Evolutionary conservation across 148 eudicot genomes (phyloP).

Genomic region (Vaccinium vitisidaea): DNA sequence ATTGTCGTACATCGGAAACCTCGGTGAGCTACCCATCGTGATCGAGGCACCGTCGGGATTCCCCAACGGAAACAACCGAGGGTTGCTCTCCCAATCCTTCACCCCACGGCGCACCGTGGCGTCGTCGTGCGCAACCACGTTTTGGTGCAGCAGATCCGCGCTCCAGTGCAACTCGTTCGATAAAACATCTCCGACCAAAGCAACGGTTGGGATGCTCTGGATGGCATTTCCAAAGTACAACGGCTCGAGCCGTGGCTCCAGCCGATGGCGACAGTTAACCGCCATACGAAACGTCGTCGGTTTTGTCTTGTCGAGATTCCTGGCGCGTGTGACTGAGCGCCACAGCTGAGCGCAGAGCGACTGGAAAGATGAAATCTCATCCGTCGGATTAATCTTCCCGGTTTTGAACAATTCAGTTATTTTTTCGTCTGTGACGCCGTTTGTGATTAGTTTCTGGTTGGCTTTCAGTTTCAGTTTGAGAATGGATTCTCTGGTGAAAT

Average conservation of each 20-base stretch:
- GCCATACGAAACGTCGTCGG: conserved; percentile 58
- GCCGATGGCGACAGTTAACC: conserved; percentile 49
- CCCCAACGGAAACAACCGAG: conserved; percentile 52
- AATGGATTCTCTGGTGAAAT: conserved; percentile 50
- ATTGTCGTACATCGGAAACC: conserved; percentile 64
- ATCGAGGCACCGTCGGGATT: conserved; percentile 67
- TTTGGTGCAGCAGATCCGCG: conserved; percentile 43
- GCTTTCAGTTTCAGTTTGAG: conserved; percentile 47
- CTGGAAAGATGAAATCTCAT: conserved; percentile 64
- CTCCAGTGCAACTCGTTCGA: conserved; percentile 41
- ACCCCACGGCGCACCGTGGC: conserved; percentile 30
- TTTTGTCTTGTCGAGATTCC: conserved; percentile 31
- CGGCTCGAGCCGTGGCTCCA: conserved; percentile 52
- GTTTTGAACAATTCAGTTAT: conserved; percentile 16
- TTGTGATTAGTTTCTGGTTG: conserved; percentile 18
- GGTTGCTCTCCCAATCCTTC: conserved; percentile 57
- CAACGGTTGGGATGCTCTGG: conserved; percentile 48
- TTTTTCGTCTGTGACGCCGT: conserved; percentile 20
- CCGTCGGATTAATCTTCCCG: conserved; percentile 15
- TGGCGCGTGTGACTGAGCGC: conserved; percentile 63
- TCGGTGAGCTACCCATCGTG: conserved; percentile 65
- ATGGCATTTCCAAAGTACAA: conserved; percentile 66
- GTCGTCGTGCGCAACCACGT: conserved; percentile 45
- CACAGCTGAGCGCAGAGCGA: conserved; percentile 63
- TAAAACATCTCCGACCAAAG: conserved; percentile 44